These are phyloP conservation scores for Brassica balearica DNA, from an alignment of 441 rosid genomes.

Conservation along the genomic window DNA sequence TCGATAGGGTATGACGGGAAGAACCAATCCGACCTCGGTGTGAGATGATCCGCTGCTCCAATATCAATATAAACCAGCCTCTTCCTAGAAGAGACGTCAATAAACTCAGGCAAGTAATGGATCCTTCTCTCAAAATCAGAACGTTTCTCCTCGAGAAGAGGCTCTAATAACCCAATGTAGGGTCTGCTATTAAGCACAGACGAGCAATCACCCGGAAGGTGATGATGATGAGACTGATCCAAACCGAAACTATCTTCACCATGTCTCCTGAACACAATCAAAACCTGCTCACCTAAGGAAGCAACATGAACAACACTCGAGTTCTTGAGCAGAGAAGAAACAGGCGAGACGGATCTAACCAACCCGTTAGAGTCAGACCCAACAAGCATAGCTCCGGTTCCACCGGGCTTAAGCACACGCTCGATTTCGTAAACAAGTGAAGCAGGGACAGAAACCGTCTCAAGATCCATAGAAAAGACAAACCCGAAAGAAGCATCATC, in stretches of 20 bases:
- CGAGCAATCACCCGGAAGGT: slow-evolving; percentile 61
- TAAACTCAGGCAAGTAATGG: slow-evolving; percentile 64
- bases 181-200: slow-evolving; percentile 50
- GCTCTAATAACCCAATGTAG: slow-evolving; percentile 59
- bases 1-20: slow-evolving; percentile 69
- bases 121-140: slow-evolving; percentile 50
- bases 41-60: slow-evolving; percentile 64
- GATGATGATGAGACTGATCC: slow-evolving; percentile 47
- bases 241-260: slow-evolving; percentile 41
- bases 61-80: slow-evolving; percentile 63
- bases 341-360: slow-evolving; percentile 69
- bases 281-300: slow-evolving; percentile 55
- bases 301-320: slow-evolving; percentile 72
- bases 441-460: slow-evolving; percentile 64
- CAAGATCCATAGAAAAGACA: slow-evolving; percentile 65
- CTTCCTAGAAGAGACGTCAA: slow-evolving; percentile 54
- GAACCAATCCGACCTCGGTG: slow-evolving; percentile 57
- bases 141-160: slow-evolving; percentile 53
- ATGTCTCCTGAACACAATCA: slow-evolving; percentile 72
- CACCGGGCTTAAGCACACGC: slow-evolving; percentile 72
- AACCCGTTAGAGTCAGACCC: slow-evolving; percentile 56
- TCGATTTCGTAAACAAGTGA: slow-evolving; percentile 75
- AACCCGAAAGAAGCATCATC: slow-evolving; percentile 68
- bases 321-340: slow-evolving; percentile 68
- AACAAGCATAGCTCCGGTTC: slow-evolving; percentile 72